phyloP scores from a whole-genome alignment of 805 yeast species.

The Phaffomyces antillensis region DNA sequence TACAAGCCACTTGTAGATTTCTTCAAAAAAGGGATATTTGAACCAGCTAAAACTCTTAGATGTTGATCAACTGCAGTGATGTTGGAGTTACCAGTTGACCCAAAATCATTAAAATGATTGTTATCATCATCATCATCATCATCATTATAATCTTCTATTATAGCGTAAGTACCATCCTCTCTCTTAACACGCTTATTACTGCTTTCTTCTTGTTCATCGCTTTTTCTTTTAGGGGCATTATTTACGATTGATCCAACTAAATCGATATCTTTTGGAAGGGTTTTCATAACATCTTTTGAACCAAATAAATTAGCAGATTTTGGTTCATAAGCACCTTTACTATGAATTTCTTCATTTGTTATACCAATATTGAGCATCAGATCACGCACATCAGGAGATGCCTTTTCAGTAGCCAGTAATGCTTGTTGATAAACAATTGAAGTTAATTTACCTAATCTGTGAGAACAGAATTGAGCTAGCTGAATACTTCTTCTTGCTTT shows the following conservation, averaged over 20 bases:
- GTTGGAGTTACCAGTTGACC: slow-evolving; percentile 12
- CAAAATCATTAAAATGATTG: slow-evolving; percentile 22
- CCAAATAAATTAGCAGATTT: slow-evolving; percentile 28
- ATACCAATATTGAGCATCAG: slow-evolving; percentile 42
- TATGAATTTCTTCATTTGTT: slow-evolving; percentile 38
- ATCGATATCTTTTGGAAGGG: slow-evolving; percentile 35
- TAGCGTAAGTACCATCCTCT: slow-evolving; percentile 27
- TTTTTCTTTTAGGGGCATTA: slow-evolving; percentile 30
- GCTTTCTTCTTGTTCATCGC: slow-evolving; percentile 10
- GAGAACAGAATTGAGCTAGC: slow-evolving; percentile 53
- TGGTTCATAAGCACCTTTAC: slow-evolving; percentile 24
- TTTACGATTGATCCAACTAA: slow-evolving; percentile 39
- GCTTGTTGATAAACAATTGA: slow-evolving; percentile 56
- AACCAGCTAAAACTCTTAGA: slow-evolving; percentile 53
- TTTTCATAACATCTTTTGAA: slow-evolving; percentile 36
- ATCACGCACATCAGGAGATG: slow-evolving; percentile 35
- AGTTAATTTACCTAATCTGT: slow-evolving; percentile 64
- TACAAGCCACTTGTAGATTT: slow-evolving; percentile 50
- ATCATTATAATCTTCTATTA: slow-evolving; percentile 10
- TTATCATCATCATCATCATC: slow-evolving; percentile 22
- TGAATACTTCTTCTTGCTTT: slow-evolving; percentile 60
- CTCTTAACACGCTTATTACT: slow-evolving; percentile 34
- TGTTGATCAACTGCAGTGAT: slow-evolving; percentile 47
- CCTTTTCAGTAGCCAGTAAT: slow-evolving; percentile 50
- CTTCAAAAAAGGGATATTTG: slow-evolving; percentile 52